These are phyloP conservation scores for Kwoniella shandongensis DNA, from an alignment of 768 basidiomycete genomes.

Conservation along the genomic window DNA sequence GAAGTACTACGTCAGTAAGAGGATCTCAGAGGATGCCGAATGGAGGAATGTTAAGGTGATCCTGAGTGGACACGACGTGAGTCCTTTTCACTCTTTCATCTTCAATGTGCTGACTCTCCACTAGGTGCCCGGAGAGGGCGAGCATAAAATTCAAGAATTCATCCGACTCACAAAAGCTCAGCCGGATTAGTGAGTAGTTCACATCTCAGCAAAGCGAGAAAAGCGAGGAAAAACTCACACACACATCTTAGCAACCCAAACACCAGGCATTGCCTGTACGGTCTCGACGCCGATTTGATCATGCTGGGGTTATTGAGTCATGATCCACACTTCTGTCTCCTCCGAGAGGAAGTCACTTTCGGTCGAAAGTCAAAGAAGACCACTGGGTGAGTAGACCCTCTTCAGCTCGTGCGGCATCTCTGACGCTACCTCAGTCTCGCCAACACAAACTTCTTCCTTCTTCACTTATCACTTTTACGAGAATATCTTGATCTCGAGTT, in stretches of 20 bases:
- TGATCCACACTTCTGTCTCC: conserved; percentile 96
- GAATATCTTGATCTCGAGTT: conserved; percentile 98
- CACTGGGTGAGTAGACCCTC: conserved; percentile 56
- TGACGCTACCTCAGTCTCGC: conserved; percentile 27
- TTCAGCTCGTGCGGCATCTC: not conserved
- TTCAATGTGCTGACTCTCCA: not conserved
- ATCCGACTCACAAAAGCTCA: conserved; percentile 93
- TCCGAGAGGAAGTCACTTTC: conserved; percentile 98
- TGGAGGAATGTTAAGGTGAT: conserved; percentile 92
- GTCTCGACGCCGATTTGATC: conserved; percentile 95
- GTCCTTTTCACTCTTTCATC: not conserved
- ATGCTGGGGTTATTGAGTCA: conserved; percentile 97
- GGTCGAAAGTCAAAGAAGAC: conserved; percentile 77
- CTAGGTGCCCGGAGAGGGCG: conserved; percentile 87
- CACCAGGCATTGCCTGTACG: conserved; percentile 94
- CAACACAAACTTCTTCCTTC: conserved; percentile 75
- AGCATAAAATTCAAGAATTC: conserved; percentile 99
- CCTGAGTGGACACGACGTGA: conserved; percentile 86
- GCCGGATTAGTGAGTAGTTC: conserved; percentile 71
- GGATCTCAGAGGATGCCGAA: conserved; percentile 93
- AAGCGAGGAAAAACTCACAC: too few species aligned
- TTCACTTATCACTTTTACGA: conserved; percentile 90
- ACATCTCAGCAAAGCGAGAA: too few species aligned
- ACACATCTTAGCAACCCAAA: conserved; percentile 67
- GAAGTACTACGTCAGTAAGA: conserved; percentile 95